Evolutionary conservation across 2,329 filamentous ascomycete genomes (phyloP).

Genomic region (Penicillium sp.): DNA sequence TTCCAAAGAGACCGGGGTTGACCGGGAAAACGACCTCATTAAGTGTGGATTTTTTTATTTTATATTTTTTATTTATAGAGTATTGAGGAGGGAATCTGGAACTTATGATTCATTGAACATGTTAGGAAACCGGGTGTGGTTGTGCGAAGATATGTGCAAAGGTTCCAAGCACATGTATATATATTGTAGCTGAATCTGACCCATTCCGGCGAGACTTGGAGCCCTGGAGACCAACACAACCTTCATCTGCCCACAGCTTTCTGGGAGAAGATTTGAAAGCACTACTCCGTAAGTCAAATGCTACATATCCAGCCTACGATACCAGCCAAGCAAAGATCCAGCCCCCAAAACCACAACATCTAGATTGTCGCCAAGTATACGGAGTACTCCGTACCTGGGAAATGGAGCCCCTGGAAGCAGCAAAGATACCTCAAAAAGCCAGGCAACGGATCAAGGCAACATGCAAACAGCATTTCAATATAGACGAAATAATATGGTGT

Average conservation of each 20-base stretch:
- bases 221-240: not conserved
- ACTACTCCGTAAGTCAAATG: not conserved
- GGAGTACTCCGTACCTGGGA: not conserved
- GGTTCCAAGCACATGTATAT: too few species aligned
- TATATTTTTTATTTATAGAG: too few species aligned
- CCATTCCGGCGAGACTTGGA: not conserved
- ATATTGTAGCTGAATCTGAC: not conserved
- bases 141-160: not conserved
- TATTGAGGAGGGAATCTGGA: not conserved
- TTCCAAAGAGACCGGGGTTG: not conserved
- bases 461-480: not conserved
- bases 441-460: not conserved
- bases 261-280: not conserved
- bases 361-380: not conserved
- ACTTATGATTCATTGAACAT: not conserved
- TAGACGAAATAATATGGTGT: not conserved
- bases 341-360: not conserved
- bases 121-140: too few species aligned
- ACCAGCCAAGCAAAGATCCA: not conserved
- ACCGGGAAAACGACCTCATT: not conserved
- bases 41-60: not conserved
- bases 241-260: not conserved
- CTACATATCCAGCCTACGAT: not conserved
- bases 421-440: not conserved
- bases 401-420: constrained; percentile 3